Percentiles rank a stretch among this genome's conserved stretches.
Evolutionary conservation across 1,139 yeast genomes (phyloP).

Genomic region (Pichia sp.): DNA sequence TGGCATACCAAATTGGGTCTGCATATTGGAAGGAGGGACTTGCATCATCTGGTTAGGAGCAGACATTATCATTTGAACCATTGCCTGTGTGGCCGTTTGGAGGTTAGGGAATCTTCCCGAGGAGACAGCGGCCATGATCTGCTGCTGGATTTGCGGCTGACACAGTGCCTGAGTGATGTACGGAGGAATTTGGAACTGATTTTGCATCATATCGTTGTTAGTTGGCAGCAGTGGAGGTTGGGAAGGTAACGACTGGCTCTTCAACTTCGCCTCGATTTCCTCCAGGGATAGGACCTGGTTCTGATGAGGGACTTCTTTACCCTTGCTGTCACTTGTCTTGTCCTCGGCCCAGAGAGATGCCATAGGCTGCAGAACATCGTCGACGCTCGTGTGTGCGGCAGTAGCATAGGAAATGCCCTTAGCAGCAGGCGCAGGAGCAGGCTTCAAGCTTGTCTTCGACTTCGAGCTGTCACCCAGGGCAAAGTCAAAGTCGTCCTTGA

Average conservation of each 20-base stretch:
- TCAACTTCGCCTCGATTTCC: conserved; percentile 70
- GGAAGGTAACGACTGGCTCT: conserved; percentile 26
- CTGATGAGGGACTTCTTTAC: conserved; percentile 11
- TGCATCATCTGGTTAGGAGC: conserved; percentile 21
- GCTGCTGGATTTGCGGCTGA: conserved; percentile 31
- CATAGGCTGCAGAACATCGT: conserved; percentile 55
- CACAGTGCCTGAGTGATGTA: conserved; percentile 27
- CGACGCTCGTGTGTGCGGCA: conserved; percentile 39
- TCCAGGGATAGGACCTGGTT: conserved; percentile 56
- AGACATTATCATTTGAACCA: conserved; percentile 29
- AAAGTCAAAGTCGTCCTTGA: conserved; percentile 75
- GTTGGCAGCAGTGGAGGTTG: conserved; percentile 15
- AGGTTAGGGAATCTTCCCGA: conserved; percentile 30
- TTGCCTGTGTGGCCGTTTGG: conserved; percentile 30
- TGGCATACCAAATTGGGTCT: conserved; percentile 16
- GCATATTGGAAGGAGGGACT: conserved; percentile 17
- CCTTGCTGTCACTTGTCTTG: background rate
- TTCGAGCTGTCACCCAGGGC: conserved; percentile 34
- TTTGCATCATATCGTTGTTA: conserved; percentile 6
- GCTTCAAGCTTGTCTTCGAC: conserved; percentile 24
- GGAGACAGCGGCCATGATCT: conserved; percentile 29
- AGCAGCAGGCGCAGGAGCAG: conserved; percentile 22
- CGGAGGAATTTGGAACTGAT: conserved; percentile 23
- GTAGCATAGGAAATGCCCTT: conserved; percentile 49
- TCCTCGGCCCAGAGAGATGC: conserved; percentile 58